A percentile compares a stretch with the other conserved stretches of the same genome.
These are phyloP conservation scores for Actinomortierella wolfii DNA, from an alignment of 371 early-diverging fungal species.

Conservation along the genomic window DNA sequence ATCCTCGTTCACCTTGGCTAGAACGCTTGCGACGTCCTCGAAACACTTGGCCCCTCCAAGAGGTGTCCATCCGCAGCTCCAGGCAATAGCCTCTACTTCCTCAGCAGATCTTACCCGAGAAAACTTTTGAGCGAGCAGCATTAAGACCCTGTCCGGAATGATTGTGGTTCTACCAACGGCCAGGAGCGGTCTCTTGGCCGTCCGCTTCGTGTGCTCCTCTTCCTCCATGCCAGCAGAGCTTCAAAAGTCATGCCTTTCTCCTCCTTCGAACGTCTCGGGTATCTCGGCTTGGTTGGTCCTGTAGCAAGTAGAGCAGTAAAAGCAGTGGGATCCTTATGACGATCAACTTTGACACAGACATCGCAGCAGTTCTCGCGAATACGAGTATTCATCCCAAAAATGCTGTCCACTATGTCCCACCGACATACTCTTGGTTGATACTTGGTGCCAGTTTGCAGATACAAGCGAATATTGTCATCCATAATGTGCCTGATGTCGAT, in stretches of 20 bases:
- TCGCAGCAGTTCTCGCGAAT: slow-evolving; percentile 8
- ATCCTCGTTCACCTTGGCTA: no score
- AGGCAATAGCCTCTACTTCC: no score
- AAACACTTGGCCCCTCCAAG: no score
- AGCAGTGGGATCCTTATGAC: not conserved
- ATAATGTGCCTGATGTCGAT: not conserved
- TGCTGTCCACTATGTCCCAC: slow-evolving; percentile 1
- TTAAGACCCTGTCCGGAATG: no score
- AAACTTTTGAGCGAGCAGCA: no score
- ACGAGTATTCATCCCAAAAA: not conserved
- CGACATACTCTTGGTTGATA: not conserved
- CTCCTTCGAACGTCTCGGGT: slow-evolving; percentile 4
- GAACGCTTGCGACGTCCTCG: no score
- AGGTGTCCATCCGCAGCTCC: no score
- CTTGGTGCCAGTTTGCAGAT: not conserved
- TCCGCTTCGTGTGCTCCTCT: slow-evolving; percentile 8
- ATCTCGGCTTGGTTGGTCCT: not conserved
- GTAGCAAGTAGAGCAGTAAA: not conserved
- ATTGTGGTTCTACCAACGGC: no score
- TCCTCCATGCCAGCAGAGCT: slow-evolving; percentile 8
- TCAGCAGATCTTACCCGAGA: no score
- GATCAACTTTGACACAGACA: slow-evolving; percentile 8
- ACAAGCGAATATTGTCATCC: slow-evolving; percentile 4
- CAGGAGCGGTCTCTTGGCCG: not conserved
- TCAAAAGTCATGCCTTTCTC: slow-evolving; percentile 3